A percentile compares a stretch with the other conserved stretches of the same genome.
Conservation (phyloP, 2,329 filamentous ascomycete genomes). For the Aspergillus neoniger region DNA sequence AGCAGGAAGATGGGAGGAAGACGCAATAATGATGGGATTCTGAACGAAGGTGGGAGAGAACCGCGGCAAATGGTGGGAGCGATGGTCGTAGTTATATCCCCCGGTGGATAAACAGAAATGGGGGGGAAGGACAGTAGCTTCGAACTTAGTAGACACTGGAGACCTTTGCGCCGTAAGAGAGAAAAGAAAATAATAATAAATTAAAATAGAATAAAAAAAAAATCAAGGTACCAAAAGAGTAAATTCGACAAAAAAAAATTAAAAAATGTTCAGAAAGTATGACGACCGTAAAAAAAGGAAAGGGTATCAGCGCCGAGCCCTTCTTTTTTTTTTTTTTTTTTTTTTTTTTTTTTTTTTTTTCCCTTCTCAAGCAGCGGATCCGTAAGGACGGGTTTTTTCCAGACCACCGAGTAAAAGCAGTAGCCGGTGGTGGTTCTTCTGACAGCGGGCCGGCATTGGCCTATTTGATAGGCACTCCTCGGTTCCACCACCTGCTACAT, state of each 20-base stretch:
- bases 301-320: background rate
- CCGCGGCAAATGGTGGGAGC: constrained; percentile 13
- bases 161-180: background rate
- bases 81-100: constrained; percentile 18
- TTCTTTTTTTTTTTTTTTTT: background rate
- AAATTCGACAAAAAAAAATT: background rate
- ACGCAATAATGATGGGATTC: constrained; percentile 8
- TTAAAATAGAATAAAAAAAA: constrained; percentile 3
- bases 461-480: constrained; percentile 14
- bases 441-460: constrained; percentile 22
- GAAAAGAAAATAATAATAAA: constrained; percentile 5
- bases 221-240: constrained; percentile 2
- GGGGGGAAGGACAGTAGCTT: background rate
- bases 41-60: constrained; percentile 5
- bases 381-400: constrained; percentile 7
- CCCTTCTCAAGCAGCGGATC: constrained; percentile 14
- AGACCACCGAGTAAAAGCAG: constrained; percentile 6
- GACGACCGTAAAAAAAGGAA: background rate
- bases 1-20: constrained; percentile 1
- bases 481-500: constrained; percentile 16
- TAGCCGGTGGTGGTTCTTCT: constrained; percentile 18
- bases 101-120: constrained; percentile 9
- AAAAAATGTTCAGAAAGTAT: background rate
- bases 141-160: background rate
- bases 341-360: background rate